A percentile compares a stretch with the other conserved stretches of the same genome.
These are phyloP conservation scores for Suillus clintonianus DNA, from an alignment of 768 basidiomycete species.

Conservation along the genomic window DNA sequence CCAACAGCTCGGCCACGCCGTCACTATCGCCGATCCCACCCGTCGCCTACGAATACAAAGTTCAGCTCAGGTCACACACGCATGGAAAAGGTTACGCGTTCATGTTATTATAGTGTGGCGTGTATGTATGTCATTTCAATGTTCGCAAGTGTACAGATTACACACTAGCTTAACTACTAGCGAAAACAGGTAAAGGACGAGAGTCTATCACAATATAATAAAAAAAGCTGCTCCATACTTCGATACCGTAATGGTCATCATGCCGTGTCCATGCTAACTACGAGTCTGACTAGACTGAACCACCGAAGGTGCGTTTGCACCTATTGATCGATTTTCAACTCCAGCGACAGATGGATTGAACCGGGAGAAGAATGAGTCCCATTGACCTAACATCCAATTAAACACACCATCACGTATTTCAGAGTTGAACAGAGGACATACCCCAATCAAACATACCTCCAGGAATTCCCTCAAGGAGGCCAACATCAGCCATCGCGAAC, in stretches of 20 bases:
- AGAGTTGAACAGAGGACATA: constrained; percentile 38
- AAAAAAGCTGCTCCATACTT: background rate
- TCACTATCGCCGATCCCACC: background rate
- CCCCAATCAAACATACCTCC: constrained; percentile 89
- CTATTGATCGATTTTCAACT: background rate
- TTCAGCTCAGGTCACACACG: background rate
- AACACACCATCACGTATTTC: background rate
- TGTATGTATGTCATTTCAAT: background rate
- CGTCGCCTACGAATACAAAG: too few relatives aligned
- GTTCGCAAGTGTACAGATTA: background rate
- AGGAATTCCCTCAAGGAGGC: constrained; percentile 77
- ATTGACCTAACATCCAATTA: constrained; percentile 57
- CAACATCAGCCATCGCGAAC: constrained; percentile 65
- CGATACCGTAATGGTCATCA: background rate
- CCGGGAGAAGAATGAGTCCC: constrained; percentile 80
- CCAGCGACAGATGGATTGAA: constrained; percentile 34
- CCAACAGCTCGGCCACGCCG: background rate
- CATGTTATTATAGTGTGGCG: background rate
- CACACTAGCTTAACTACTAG: background rate
- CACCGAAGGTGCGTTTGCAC: background rate
- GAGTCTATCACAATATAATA: background rate
- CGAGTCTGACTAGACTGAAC: background rate
- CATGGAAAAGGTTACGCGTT: too few relatives aligned
- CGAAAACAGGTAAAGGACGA: background rate
- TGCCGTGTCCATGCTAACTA: background rate